phyloP scores from a whole-genome alignment of 352 stramenopile species.

The Globisporangium uncinulatum region DNA sequence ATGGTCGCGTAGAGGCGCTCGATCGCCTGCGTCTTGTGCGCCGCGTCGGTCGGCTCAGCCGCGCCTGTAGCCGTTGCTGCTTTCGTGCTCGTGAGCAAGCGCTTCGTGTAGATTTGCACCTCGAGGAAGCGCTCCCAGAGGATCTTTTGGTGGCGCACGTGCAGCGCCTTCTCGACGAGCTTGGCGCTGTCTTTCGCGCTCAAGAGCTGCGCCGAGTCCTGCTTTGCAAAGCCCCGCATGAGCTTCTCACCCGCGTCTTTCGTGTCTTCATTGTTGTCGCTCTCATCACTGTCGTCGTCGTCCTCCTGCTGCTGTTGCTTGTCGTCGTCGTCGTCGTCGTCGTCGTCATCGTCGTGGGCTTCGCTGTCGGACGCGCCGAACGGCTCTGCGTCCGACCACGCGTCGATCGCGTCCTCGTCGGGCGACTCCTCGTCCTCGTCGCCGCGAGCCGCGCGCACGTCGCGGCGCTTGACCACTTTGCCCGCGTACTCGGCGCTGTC shows the following conservation, averaged over 20 bases:
- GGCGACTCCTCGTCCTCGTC: conserved; percentile 38
- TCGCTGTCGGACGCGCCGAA: conserved; percentile 67
- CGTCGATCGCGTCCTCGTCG: conserved; percentile 65
- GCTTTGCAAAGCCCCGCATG: conserved; percentile 73
- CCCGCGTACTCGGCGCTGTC: conserved; percentile 62
- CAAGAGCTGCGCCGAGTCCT: conserved; percentile 73
- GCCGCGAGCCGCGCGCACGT: conserved; percentile 21
- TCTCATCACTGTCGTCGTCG: conserved; percentile 29
- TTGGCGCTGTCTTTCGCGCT: conserved; percentile 72
- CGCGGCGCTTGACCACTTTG: conserved; percentile 71
- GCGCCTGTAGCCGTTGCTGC: conserved; percentile 13
- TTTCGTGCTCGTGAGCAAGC: conserved; percentile 53
- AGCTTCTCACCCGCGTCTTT: conserved; percentile 34
- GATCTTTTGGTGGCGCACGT: conserved; percentile 80
- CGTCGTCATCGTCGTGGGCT: conserved; percentile 29
- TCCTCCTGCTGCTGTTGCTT: conserved; percentile 29
- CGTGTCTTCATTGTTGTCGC: conserved; percentile 40
- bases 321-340: conserved; percentile 25
- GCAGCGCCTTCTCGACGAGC: conserved; percentile 65
- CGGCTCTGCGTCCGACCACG: conserved; percentile 80
- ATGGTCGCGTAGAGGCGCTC: conserved; percentile 61
- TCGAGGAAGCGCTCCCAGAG: conserved; percentile 83
- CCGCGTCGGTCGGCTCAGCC: conserved; percentile 14
- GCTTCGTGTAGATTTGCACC: conserved; percentile 83
- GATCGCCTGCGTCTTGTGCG: conserved; percentile 33